Evolutionary conservation across 2,329 filamentous ascomycete species (phyloP).

Genomic region (Pseudogymnoascus verrucosus): DNA sequence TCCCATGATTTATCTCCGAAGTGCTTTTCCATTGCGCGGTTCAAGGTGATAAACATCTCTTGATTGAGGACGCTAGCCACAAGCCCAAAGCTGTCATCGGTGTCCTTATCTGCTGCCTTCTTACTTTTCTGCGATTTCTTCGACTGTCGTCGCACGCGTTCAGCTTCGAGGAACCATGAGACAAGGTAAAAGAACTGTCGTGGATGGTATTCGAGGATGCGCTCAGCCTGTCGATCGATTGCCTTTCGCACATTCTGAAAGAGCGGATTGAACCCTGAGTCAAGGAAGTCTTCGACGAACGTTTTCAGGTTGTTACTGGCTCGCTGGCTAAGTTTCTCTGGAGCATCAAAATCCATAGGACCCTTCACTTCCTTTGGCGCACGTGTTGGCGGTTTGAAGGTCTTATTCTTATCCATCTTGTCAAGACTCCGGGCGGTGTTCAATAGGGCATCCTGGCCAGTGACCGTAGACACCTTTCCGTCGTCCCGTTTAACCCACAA

Average conservation of each 20-base stretch:
- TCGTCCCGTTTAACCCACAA: slow-evolving; percentile 89
- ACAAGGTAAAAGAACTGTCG: slow-evolving; percentile 89
- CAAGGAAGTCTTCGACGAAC: slow-evolving; percentile 90
- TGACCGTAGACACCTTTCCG: slow-evolving; percentile 69
- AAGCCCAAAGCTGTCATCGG: slow-evolving; percentile 71
- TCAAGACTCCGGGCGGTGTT: slow-evolving; percentile 65
- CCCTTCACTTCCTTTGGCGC: slow-evolving; percentile 53
- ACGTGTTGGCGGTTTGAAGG: slow-evolving; percentile 72
- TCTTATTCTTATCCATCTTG: slow-evolving; percentile 88
- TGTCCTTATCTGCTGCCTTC: slow-evolving; percentile 37
- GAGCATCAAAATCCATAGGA: slow-evolving; percentile 68
- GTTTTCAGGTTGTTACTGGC: slow-evolving; percentile 69
- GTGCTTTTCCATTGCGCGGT: slow-evolving; percentile 69
- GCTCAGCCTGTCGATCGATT: slow-evolving; percentile 80
- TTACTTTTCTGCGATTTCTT: slow-evolving; percentile 47
- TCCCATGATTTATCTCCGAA: slow-evolving; percentile 81
- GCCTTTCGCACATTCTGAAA: slow-evolving; percentile 81
- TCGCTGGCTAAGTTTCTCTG: slow-evolving; percentile 58
- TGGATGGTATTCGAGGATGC: slow-evolving; percentile 67
- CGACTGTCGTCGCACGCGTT: slow-evolving; percentile 60
- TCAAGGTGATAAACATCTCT: slow-evolving; percentile 86
- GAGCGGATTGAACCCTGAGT: slow-evolving; percentile 88
- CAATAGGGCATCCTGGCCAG: slow-evolving; percentile 77
- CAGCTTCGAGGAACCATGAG: slow-evolving; percentile 86
- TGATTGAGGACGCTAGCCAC: slow-evolving; percentile 88